These are phyloP conservation scores for Saccharomycopsis capsularis DNA, from an alignment of 805 yeast genomes.

Conservation along the genomic window DNA sequence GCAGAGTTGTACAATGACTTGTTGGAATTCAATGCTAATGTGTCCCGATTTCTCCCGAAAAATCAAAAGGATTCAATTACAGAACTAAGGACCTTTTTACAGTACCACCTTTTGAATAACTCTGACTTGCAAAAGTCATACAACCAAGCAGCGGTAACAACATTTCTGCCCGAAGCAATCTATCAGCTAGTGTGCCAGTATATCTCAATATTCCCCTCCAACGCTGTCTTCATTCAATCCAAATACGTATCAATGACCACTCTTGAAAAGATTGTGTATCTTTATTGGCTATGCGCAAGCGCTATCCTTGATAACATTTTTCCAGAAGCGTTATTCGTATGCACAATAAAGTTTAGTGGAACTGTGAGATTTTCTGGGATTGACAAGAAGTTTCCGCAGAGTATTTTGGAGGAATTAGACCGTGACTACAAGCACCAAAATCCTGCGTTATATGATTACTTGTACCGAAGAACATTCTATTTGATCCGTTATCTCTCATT, in stretches of 20 bases:
- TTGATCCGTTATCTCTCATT: constrained; percentile 8
- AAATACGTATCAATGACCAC: constrained; percentile 1
- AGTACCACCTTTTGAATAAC: background rate
- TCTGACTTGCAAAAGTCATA: background rate
- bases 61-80: background rate
- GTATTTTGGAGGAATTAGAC: constrained; percentile 2
- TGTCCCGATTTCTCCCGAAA: background rate
- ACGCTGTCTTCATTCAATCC: background rate
- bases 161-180: background rate
- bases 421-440: background rate
- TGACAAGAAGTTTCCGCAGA: constrained; percentile 1
- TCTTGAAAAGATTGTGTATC: constrained; percentile 4
- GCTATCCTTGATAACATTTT: constrained; percentile 11
- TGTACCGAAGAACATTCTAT: constrained; percentile 6
- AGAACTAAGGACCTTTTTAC: background rate
- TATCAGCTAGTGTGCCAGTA: background rate
- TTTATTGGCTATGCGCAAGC: constrained; percentile 9
- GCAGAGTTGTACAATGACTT: constrained; percentile 4
- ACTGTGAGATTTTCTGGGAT: constrained; percentile 3
- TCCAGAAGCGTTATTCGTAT: constrained; percentile 9
- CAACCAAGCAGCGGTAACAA: background rate
- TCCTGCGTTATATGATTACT: constrained; percentile 7
- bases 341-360: constrained; percentile 5
- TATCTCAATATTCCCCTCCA: background rate
- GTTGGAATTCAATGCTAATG: background rate